phyloP scores from a whole-genome alignment of 1,284 basidiomycete genomes.

The Fomitopsis schrenkii region DNA sequence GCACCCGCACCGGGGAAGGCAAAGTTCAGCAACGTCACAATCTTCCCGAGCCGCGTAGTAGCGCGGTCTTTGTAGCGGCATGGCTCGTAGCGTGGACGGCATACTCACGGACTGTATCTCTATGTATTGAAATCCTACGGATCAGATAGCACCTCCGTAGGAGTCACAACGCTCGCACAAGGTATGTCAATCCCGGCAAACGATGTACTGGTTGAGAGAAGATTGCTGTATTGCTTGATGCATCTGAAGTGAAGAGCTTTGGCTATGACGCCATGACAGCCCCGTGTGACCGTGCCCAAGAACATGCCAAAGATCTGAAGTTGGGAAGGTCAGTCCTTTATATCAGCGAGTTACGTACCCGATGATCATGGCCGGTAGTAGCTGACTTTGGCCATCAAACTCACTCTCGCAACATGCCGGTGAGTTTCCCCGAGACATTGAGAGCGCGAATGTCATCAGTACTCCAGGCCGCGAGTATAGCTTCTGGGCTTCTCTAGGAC shows the following conservation, averaged over 20 bases:
- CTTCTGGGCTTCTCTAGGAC: not conserved
- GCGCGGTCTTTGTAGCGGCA: conserved; percentile 1
- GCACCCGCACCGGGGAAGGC: not conserved
- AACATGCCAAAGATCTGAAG: not conserved
- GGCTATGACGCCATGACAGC: not conserved
- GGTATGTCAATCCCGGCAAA: not conserved
- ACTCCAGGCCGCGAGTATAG: not conserved
- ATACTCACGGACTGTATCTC: not conserved
- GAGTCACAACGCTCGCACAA: not conserved
- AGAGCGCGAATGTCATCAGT: not conserved
- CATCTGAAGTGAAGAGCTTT: not conserved
- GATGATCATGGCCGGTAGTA: not conserved
- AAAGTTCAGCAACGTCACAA: not conserved
- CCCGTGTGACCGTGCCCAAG: not conserved
- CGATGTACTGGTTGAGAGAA: not conserved
- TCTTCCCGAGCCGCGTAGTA: not conserved
- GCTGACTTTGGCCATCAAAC: not conserved
- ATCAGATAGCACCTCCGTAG: conserved; percentile 1
- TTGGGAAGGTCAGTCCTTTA: not conserved
- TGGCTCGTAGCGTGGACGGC: conserved; percentile 1
- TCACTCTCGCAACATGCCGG: not conserved
- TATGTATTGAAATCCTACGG: not conserved
- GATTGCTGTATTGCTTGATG: not conserved
- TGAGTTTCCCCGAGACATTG: not conserved
- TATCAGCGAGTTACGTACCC: not conserved